Conservation (phyloP, 345 rosid genomes). For the Gossypium stocksii region DNA sequence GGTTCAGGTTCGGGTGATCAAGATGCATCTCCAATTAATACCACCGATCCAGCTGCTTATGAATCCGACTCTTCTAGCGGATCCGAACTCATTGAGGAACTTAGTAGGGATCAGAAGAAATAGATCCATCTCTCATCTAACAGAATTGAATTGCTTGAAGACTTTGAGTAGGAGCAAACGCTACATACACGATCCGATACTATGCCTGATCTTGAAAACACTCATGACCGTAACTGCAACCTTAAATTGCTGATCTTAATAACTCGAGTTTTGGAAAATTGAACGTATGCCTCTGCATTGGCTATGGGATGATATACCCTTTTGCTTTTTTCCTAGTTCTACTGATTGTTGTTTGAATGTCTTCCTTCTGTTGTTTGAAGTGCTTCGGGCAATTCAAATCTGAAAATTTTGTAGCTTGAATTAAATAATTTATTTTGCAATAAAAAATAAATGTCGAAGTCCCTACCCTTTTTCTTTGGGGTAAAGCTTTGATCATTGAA, state of each 20-base stretch:
- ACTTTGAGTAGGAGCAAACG: conserved; percentile 10
- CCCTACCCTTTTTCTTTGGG: background rate
- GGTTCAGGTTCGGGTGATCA: conserved; percentile 61
- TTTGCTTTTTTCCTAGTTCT: too few relatives aligned
- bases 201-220: background rate
- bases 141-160: background rate
- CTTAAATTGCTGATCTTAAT: background rate
- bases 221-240: background rate
- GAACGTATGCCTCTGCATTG: too few relatives aligned
- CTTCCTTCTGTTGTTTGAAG: background rate
- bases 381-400: conserved; percentile 1
- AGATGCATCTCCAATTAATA: conserved; percentile 67
- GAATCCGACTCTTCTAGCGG: conserved; percentile 77
- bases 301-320: too few relatives aligned
- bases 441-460: conserved; percentile 15
- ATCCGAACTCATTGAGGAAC: conserved; percentile 75
- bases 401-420: conserved; percentile 26
- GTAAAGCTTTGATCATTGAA: background rate
- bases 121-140: conserved; percentile 13
- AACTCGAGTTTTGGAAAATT: too few relatives aligned
- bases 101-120: conserved; percentile 36
- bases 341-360: background rate
- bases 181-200: background rate
- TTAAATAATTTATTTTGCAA: background rate
- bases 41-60: conserved; percentile 46